A percentile compares a stretch with the other conserved stretches of the same genome.
Evolutionary conservation across 2,329 filamentous ascomycete species (phyloP).

Genomic region (Aspergillus spinulosporus): DNA sequence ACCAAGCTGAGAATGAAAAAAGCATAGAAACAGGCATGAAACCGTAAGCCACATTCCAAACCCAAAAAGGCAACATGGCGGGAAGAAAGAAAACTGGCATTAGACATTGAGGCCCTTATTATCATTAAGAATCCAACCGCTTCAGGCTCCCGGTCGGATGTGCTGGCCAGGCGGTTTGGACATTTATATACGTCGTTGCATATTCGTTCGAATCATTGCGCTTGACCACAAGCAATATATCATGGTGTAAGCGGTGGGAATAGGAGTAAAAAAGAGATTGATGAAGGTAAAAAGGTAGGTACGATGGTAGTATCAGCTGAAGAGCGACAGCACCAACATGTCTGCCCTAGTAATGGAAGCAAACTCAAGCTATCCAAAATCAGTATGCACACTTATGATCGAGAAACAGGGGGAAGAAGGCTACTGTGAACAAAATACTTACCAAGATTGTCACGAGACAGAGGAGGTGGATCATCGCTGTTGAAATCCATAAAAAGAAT

Average conservation of each 20-base stretch:
- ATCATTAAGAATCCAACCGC: slow-evolving; percentile 31
- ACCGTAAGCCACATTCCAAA: slow-evolving; percentile 2
- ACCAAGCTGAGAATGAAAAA: slow-evolving; percentile 6
- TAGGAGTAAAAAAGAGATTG: neutral
- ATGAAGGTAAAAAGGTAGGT: neutral
- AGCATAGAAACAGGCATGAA: slow-evolving; percentile 5
- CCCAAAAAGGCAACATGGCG: slow-evolving; percentile 12
- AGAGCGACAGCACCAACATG: neutral
- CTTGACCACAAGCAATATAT: slow-evolving; percentile 19
- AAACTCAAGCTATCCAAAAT: slow-evolving; percentile 6
- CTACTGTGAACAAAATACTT: slow-evolving; percentile 5
- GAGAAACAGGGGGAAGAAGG: no score
- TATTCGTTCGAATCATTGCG: slow-evolving; percentile 32
- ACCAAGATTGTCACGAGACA: slow-evolving; percentile 27
- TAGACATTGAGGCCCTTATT: slow-evolving; percentile 23
- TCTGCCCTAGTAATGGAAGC: neutral
- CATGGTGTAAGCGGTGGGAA: slow-evolving; percentile 12
- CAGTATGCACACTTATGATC: neutral
- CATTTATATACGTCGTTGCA: slow-evolving; percentile 31
- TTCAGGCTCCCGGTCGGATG: neutral
- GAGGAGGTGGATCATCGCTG: slow-evolving; percentile 29
- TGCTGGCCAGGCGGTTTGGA: slow-evolving; percentile 22
- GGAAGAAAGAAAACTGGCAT: slow-evolving; percentile 4
- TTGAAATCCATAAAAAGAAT: slow-evolving; percentile 48
- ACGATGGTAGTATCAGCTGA: neutral